Conservation (phyloP, 345 rosid species). For the Hypericum androsaemum region DNA sequence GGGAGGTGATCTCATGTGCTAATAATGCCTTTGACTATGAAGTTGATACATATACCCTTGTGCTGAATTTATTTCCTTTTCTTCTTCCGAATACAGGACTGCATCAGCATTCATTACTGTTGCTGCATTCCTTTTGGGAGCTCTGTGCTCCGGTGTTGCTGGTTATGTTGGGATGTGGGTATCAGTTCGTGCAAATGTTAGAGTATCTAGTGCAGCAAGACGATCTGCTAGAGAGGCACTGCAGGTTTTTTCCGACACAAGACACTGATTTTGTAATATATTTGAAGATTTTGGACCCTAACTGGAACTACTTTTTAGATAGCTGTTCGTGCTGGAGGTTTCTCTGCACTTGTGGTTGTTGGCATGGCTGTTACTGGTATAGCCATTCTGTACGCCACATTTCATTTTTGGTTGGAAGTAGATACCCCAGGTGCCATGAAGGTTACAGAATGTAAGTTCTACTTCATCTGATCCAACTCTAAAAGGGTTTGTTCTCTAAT, state of each 20-base stretch:
- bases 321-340: slow-evolving; percentile 98
- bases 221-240: slow-evolving; percentile 98
- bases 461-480: slow-evolving; percentile 10
- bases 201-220: slow-evolving; percentile 97
- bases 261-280: slow-evolving; percentile 10
- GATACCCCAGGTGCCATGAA: slow-evolving; percentile 77
- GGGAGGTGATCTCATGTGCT: slow-evolving; percentile 55
- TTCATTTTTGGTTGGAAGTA: slow-evolving; percentile 91
- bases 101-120: slow-evolving; percentile 84
- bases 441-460: slow-evolving; percentile 79
- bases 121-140: slow-evolving; percentile 89
- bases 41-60: background rate
- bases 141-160: slow-evolving; percentile 86
- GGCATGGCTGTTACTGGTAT: slow-evolving; percentile 98
- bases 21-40: slow-evolving; percentile 5
- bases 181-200: slow-evolving; percentile 98
- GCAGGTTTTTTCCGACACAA: slow-evolving; percentile 55
- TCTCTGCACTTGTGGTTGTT: slow-evolving; percentile 95
- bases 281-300: slow-evolving; percentile 17
- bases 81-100: slow-evolving; percentile 41
- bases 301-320: slow-evolving; percentile 38
- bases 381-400: slow-evolving; percentile 83
- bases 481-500: too few relatives aligned
- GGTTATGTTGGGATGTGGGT: slow-evolving; percentile 99
- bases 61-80: slow-evolving; percentile 15